Evolutionary conservation across 2,329 filamentous ascomycete genomes (phyloP).

Genomic region (Rosellinia necatrix): DNA sequence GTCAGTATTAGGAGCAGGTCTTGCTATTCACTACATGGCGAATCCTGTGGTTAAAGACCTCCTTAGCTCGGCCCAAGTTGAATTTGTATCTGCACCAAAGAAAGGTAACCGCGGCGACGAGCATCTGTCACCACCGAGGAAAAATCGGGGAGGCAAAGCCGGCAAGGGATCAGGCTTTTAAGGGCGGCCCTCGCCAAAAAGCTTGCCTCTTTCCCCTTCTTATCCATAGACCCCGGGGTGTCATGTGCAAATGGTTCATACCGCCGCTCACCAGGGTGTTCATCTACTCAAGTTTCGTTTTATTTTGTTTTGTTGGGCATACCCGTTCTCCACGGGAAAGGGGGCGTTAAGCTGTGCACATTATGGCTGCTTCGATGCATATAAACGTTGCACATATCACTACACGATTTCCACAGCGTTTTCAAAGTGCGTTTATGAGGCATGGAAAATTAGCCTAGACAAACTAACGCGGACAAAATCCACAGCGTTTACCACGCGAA

Average conservation of each 20-base stretch:
- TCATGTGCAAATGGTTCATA: too few species aligned
- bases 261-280: too few species aligned
- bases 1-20: constrained; percentile 52
- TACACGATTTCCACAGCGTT: not conserved
- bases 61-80: constrained; percentile 40
- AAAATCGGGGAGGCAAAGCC: constrained; percentile 27
- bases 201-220: not conserved
- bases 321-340: not conserved
- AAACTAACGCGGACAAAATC: not conserved
- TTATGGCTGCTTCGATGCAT: constrained; percentile 4
- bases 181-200: not conserved
- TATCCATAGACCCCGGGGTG: not conserved
- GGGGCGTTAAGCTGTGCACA: not conserved
- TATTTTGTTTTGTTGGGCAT: constrained; percentile 1
- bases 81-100: constrained; percentile 34
- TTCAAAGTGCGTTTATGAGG: too few species aligned
- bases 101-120: constrained; percentile 25
- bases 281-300: too few species aligned
- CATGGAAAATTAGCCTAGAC: constrained; percentile 3
- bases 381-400: not conserved
- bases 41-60: constrained; percentile 47
- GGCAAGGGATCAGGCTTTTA: constrained; percentile 22
- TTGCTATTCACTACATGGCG: constrained; percentile 46
- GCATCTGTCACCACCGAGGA: constrained; percentile 22
- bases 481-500: constrained; percentile 10